Conservation (phyloP, 2,329 filamentous ascomycete species). For the Apiospora aurea region DNA sequence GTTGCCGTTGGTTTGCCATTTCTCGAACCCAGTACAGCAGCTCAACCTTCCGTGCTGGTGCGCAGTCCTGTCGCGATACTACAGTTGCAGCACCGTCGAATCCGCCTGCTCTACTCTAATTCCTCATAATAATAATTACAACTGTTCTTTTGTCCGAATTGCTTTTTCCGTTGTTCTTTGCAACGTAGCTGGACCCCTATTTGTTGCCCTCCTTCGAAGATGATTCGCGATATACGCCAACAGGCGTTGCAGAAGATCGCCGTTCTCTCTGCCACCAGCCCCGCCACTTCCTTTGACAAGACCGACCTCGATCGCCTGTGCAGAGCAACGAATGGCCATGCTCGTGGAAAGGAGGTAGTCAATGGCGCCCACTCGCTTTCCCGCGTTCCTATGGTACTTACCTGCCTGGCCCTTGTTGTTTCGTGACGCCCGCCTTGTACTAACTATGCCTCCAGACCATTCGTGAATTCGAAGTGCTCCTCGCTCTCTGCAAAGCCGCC, state of each 20-base stretch:
- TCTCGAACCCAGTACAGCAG: neutral
- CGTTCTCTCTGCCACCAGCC: slow-evolving; percentile 63
- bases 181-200: slow-evolving; percentile 3
- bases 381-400: slow-evolving; percentile 65
- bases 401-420: slow-evolving; percentile 1
- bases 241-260: slow-evolving; percentile 72
- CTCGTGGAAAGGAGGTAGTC: slow-evolving; percentile 50
- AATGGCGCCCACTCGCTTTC: slow-evolving; percentile 60
- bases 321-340: slow-evolving; percentile 60
- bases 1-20: neutral
- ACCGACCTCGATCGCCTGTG: slow-evolving; percentile 70
- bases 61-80: neutral
- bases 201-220: slow-evolving; percentile 36
- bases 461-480: slow-evolving; percentile 88
- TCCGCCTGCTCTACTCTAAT: neutral
- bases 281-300: slow-evolving; percentile 62
- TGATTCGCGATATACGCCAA: slow-evolving; percentile 65
- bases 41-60: neutral
- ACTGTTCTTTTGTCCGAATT: neutral
- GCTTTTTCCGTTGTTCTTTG: neutral
- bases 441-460: slow-evolving; percentile 66
- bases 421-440: slow-evolving; percentile 9
- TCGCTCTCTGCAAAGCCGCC: slow-evolving; percentile 91
- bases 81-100: neutral
- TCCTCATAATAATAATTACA: neutral